phyloP scores from a whole-genome alignment of 2,329 filamentous ascomycete species.

The Chaetomiaceae sp. region DNA sequence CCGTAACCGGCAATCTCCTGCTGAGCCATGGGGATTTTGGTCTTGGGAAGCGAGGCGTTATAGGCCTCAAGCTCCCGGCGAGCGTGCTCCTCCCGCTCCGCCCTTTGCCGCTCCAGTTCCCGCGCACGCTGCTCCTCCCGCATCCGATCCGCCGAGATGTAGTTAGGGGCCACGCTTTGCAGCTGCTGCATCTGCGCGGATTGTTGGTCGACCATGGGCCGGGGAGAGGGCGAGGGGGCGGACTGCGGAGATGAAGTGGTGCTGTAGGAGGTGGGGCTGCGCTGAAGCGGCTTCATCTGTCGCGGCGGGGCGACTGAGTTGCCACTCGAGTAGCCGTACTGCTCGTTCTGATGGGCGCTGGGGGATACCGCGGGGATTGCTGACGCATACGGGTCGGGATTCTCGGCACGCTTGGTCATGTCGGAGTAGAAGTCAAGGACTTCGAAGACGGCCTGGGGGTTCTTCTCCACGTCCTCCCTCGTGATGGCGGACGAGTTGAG shows the following conservation, averaged over 20 bases:
- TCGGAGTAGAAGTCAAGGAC: slow-evolving; percentile 82
- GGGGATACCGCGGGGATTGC: slow-evolving; percentile 62
- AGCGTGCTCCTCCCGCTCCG: slow-evolving; percentile 58
- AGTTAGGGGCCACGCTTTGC: slow-evolving; percentile 51
- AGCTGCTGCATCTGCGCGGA: slow-evolving; percentile 50
- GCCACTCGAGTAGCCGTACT: slow-evolving; percentile 53
- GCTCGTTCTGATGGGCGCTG: slow-evolving; percentile 52
- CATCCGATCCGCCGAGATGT: slow-evolving; percentile 43
- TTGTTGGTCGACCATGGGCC: slow-evolving; percentile 40
- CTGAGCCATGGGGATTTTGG: slow-evolving; percentile 72
- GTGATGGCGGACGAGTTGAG: slow-evolving; percentile 95
- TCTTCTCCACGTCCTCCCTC: slow-evolving; percentile 97
- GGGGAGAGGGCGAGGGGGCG: slow-evolving; percentile 34
- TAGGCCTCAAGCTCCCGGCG: slow-evolving; percentile 79
- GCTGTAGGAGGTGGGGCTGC: slow-evolving; percentile 35
- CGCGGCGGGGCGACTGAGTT: slow-evolving; percentile 62
- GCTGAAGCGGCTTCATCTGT: slow-evolving; percentile 53
- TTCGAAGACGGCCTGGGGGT: slow-evolving; percentile 79
- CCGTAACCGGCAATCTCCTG: slow-evolving; percentile 78
- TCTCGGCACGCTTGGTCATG: slow-evolving; percentile 68
- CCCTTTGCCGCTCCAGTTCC: slow-evolving; percentile 52
- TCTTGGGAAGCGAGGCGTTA: slow-evolving; percentile 82
- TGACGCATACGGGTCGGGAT: slow-evolving; percentile 57
- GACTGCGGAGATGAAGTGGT: slow-evolving; percentile 32
- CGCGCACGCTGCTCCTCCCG: slow-evolving; percentile 56